Conservation (phyloP, 192 early-diverging fungal species). For the Spizellomyces sp. region DNA sequence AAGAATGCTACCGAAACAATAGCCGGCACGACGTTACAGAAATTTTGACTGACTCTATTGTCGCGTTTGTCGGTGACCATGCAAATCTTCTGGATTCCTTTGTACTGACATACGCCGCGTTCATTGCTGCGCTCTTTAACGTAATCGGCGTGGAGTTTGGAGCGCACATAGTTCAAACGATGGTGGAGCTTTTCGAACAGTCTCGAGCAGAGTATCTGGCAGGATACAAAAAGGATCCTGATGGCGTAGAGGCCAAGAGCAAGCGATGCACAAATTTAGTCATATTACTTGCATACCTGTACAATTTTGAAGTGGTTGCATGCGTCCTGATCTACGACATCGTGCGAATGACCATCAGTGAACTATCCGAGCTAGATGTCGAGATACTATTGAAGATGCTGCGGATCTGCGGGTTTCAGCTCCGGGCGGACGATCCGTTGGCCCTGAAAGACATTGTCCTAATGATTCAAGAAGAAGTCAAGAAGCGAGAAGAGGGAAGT, state of each 20-base stretch:
- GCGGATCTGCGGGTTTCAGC: constrained; percentile 76
- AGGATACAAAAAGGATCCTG: constrained; percentile 2
- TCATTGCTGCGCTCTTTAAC: constrained; percentile 79
- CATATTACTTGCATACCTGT: constrained; percentile 79
- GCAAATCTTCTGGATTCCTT: constrained; percentile 90
- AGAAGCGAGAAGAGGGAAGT: constrained; percentile 40
- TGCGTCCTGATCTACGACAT: constrained; percentile 88
- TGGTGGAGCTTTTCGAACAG: constrained; percentile 72
- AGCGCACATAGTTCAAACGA: constrained; percentile 74
- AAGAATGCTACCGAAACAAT: constrained; percentile 73
- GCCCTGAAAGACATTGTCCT: constrained; percentile 90
- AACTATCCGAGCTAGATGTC: constrained; percentile 81
- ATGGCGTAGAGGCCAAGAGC: constrained; percentile 43
- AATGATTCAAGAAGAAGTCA: constrained; percentile 59
- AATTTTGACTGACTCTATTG: constrained; percentile 74
- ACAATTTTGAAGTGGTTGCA: constrained; percentile 80
- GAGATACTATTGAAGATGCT: constrained; percentile 85
- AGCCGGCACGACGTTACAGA: constrained; percentile 81
- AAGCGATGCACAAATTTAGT: constrained; percentile 82
- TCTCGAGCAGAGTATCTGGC: constrained; percentile 40
- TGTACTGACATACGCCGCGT: constrained; percentile 84
- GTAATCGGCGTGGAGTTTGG: constrained; percentile 86
- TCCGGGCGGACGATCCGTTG: constrained; percentile 89
- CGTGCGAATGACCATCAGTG: constrained; percentile 66
- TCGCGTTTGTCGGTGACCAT: constrained; percentile 78